Evolutionary conservation across 208 protist genomes (phyloP).

Genomic region (Trypanosoma theileri): DNA sequence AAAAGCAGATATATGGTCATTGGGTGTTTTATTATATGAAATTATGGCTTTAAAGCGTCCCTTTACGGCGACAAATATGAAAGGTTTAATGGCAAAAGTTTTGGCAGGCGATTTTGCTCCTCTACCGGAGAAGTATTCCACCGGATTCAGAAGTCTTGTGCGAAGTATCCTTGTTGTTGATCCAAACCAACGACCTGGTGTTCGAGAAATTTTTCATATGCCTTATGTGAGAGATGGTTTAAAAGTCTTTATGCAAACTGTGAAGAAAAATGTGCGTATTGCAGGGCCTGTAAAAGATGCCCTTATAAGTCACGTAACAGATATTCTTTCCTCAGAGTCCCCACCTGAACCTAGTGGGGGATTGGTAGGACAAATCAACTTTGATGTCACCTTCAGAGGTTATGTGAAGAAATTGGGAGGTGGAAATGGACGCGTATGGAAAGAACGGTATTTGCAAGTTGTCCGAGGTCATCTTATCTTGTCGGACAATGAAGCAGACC

Average conservation of each 20-base stretch:
- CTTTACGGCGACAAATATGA: slow-evolving; percentile 81
- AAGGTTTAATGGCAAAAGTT: slow-evolving; percentile 82
- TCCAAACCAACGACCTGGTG: slow-evolving; percentile 63
- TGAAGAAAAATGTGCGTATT: slow-evolving; percentile 80
- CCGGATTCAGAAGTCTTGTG: slow-evolving; percentile 62
- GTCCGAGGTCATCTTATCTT: slow-evolving; percentile 74
- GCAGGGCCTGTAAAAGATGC: slow-evolving; percentile 58
- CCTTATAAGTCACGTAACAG: slow-evolving; percentile 55
- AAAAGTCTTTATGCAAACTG: slow-evolving; percentile 78
- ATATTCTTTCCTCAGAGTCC: slow-evolving; percentile 63
- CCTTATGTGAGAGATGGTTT: slow-evolving; percentile 77
- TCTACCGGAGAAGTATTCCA: slow-evolving; percentile 64
- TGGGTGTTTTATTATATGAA: slow-evolving; percentile 78
- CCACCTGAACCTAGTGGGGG: slow-evolving; percentile 19
- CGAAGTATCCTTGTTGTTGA: slow-evolving; percentile 70
- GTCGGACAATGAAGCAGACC: slow-evolving; percentile 67
- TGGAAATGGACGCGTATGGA: slow-evolving; percentile 63
- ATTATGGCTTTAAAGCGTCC: slow-evolving; percentile 81
- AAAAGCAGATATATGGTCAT: slow-evolving; percentile 84
- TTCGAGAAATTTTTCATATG: slow-evolving; percentile 71
- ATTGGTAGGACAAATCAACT: slow-evolving; percentile 69
- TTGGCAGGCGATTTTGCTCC: slow-evolving; percentile 59
- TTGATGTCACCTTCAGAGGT: slow-evolving; percentile 59
- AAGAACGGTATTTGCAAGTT: slow-evolving; percentile 68
- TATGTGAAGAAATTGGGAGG: slow-evolving; percentile 75